Conservation (phyloP, 176 grass and related monocot genomes). For the Carex cristatella region DNA sequence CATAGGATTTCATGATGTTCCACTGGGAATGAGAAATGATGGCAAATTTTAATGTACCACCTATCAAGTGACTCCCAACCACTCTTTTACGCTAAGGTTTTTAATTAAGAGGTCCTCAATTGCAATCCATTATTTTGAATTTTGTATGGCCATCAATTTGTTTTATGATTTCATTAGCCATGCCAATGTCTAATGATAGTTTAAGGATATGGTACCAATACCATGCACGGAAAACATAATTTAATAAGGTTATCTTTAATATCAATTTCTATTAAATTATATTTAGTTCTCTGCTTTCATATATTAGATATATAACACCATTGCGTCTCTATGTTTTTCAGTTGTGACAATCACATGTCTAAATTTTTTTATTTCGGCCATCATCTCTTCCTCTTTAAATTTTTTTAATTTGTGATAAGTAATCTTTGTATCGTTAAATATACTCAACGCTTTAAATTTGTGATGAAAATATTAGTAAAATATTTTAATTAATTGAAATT, state of each 20-base stretch:
- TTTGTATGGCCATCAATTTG: not conserved
- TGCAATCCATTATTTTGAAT: not conserved
- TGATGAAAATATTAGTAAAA: no score
- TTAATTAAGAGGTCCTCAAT: not conserved
- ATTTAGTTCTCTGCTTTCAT: not conserved
- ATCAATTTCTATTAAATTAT: not conserved
- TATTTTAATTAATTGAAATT: no score
- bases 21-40: not conserved
- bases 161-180: not conserved
- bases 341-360: no score
- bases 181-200: not conserved
- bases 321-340: no score
- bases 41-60: not conserved
- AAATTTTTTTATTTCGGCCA: not conserved
- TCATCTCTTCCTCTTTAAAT: not conserved
- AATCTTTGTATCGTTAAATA: no score
- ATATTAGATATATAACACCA: not conserved
- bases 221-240: not conserved
- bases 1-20: not conserved
- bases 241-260: not conserved
- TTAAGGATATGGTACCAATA: no score
- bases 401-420: not conserved
- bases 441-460: no score
- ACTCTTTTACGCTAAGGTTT: slow-evolving; percentile 14
- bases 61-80: not conserved